phyloP scores from a whole-genome alignment of 1,139 yeast species.

The Saccharomyces hybrid region DNA sequence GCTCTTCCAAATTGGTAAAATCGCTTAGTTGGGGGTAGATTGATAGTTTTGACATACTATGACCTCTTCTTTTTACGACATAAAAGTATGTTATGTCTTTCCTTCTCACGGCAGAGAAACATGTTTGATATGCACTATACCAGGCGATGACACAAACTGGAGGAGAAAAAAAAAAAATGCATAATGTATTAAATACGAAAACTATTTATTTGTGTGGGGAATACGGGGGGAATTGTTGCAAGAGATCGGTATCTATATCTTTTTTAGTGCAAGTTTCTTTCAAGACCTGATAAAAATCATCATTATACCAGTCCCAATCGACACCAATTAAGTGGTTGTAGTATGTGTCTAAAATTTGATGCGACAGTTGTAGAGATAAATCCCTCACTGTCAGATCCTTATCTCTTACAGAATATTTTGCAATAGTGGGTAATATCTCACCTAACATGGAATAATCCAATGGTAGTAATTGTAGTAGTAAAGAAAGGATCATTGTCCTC shows the following conservation, averaged over 20 bases:
- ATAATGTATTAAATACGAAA: not conserved
- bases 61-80: not conserved
- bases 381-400: constrained; percentile 6
- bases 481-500: constrained; percentile 11
- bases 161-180: not conserved
- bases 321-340: not conserved
- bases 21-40: constrained; percentile 2
- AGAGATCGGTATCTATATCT: not conserved
- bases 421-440: constrained; percentile 1
- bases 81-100: no score
- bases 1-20: constrained; percentile 9
- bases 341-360: not conserved
- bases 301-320: not conserved
- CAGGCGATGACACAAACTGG: not conserved
- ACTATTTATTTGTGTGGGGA: not conserved
- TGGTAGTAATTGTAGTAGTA: constrained; percentile 8
- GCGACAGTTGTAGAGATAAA: not conserved
- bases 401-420: constrained; percentile 10
- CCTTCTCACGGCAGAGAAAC: not conserved
- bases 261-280: not conserved
- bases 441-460: constrained; percentile 6
- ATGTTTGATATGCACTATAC: not conserved
- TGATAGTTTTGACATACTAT: constrained; percentile 6
- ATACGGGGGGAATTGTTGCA: constrained; percentile 1
- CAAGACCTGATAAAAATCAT: not conserved